Percentiles rank a stretch among this genome's conserved stretches.
Evolutionary conservation across 768 basidiomycete species (phyloP).

Genomic region (Amanita jacksonii): DNA sequence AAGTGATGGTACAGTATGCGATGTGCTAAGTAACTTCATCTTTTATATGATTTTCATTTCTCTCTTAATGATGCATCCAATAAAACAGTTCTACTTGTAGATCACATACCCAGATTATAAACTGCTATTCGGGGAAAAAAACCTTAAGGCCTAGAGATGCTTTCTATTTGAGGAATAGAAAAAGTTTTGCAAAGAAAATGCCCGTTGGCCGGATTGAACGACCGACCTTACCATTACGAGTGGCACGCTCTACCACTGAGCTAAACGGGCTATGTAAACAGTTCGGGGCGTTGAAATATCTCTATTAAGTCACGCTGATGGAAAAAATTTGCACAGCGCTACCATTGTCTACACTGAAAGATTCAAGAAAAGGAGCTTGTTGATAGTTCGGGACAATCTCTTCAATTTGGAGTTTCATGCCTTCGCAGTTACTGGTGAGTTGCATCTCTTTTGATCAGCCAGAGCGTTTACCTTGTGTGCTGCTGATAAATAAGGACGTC

Average conservation of each 20-base stretch:
- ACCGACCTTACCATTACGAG: conserved; percentile 35
- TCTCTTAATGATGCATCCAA: no score
- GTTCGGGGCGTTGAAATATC: not conserved
- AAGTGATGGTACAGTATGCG: no score
- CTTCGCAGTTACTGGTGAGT: not conserved
- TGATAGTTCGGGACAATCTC: not conserved
- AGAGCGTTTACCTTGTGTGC: conserved; percentile 22
- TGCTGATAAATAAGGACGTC: conserved; percentile 30
- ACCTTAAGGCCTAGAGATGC: no score
- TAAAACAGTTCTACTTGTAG: no score
- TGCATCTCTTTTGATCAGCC: not conserved
- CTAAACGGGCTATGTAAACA: conserved; percentile 32
- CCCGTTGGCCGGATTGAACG: conserved; percentile 25
- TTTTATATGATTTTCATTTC: no score
- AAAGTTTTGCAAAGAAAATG: conserved; percentile 11
- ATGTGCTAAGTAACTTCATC: no score
- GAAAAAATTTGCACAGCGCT: not conserved
- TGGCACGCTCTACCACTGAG: conserved; percentile 56
- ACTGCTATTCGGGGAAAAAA: no score
- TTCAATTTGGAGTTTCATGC: not conserved
- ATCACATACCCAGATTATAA: no score
- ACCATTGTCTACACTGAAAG: not conserved
- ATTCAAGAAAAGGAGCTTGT: not conserved
- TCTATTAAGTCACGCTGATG: not conserved
- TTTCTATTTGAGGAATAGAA: not conserved